phyloP scores from a whole-genome alignment of 768 basidiomycete species.

The Boletus fagicola region DNA sequence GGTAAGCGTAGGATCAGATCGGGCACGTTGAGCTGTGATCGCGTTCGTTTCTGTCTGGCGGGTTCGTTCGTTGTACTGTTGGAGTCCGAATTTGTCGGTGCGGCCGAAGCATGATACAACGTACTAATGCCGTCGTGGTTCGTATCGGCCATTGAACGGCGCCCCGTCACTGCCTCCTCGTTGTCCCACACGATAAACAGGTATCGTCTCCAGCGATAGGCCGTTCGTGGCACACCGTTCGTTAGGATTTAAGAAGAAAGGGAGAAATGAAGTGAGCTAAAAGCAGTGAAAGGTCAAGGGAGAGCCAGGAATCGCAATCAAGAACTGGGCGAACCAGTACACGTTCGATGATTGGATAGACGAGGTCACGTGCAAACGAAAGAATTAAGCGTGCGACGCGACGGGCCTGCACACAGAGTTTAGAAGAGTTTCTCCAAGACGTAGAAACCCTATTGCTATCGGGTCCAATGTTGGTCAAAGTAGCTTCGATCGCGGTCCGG shows the following conservation, averaged over 20 bases:
- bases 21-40: slow-evolving; percentile 51
- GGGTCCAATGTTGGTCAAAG: too few species aligned
- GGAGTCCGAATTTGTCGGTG: slow-evolving; percentile 1
- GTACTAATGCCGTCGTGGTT: slow-evolving; percentile 10
- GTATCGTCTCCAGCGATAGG: not conserved
- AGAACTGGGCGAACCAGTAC: too few species aligned
- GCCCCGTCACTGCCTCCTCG: not conserved
- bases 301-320: not conserved
- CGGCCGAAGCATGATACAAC: slow-evolving; percentile 3
- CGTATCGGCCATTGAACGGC: slow-evolving; percentile 17
- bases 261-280: not conserved
- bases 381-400: too few species aligned
- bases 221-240: not conserved
- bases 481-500: too few species aligned
- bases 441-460: not conserved
- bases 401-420: too few species aligned
- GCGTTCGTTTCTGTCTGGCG: slow-evolving; percentile 34
- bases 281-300: not conserved
- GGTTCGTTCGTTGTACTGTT: slow-evolving; percentile 1
- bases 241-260: not conserved
- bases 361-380: slow-evolving; percentile 2
- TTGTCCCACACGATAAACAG: not conserved
- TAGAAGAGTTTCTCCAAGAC: not conserved
- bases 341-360: too few species aligned
- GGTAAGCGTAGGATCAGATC: slow-evolving; percentile 47